phyloP scores from a whole-genome alignment of 441 rosid genomes.

The Syzygium syzygioides region DNA sequence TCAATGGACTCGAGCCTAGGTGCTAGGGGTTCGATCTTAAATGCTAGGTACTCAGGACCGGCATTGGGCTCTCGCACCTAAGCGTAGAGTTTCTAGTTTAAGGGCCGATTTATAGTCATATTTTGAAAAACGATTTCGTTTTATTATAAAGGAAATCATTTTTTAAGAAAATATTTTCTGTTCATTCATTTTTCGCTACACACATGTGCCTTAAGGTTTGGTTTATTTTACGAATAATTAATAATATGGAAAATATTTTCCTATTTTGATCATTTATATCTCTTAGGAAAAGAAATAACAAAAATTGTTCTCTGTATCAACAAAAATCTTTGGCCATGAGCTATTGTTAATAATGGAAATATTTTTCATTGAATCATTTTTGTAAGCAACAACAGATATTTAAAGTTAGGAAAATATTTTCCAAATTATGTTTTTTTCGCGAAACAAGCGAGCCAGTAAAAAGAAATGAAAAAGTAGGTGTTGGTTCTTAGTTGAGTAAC shows the following conservation, averaged over 20 bases:
- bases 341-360: not conserved
- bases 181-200: not conserved
- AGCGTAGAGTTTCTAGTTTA: too few relatives aligned
- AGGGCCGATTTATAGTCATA: too few relatives aligned
- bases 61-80: too few relatives aligned
- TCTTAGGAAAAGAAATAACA: not conserved
- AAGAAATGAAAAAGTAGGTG: not conserved
- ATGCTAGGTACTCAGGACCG: too few relatives aligned
- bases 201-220: fast-evolving
- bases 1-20: too few relatives aligned
- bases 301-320: not conserved
- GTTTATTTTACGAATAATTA: not conserved
- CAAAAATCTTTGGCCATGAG: not conserved
- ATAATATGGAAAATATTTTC: not conserved
- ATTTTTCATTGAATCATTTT: not conserved
- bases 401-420: not conserved
- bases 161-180: not conserved
- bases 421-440: not conserved
- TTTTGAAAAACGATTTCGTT: too few relatives aligned
- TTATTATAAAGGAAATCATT: not conserved
- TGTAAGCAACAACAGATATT: not conserved
- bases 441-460: not conserved
- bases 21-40: too few relatives aligned
- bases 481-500: not conserved
- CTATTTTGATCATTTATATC: not conserved